A percentile compares a stretch with the other conserved stretches of the same genome.
These are phyloP conservation scores for Boletus rubroflammeus DNA, from an alignment of 768 basidiomycete genomes.

Conservation along the genomic window DNA sequence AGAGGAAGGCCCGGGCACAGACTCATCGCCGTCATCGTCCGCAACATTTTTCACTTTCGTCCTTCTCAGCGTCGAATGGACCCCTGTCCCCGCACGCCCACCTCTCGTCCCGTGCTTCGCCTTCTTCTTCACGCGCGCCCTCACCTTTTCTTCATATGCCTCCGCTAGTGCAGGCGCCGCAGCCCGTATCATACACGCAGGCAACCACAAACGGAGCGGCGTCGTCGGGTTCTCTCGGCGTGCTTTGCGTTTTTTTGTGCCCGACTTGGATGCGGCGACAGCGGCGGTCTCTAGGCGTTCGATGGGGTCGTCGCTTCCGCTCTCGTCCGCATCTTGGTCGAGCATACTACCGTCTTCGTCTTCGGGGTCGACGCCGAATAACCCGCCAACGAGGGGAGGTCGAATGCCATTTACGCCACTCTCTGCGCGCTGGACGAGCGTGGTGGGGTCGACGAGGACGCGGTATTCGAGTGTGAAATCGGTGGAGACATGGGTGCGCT, in stretches of 20 bases:
- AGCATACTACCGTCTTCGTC: constrained; percentile 39
- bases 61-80: not conserved
- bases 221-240: constrained; percentile 41
- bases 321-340: constrained; percentile 36
- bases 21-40: not conserved
- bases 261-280: constrained; percentile 15
- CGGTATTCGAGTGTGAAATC: constrained; percentile 76
- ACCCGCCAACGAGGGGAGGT: constrained; percentile 37
- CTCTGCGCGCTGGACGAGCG: constrained; percentile 62
- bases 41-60: not conserved
- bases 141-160: constrained; percentile 56
- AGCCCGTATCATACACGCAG: constrained; percentile 69
- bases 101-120: constrained; percentile 23
- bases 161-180: constrained; percentile 65
- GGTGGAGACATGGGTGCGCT: constrained; percentile 65
- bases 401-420: constrained; percentile 65
- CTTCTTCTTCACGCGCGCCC: constrained; percentile 46
- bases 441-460: constrained; percentile 65
- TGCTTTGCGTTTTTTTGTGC: constrained; percentile 22
- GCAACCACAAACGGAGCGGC: constrained; percentile 74
- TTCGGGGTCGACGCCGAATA: constrained; percentile 41
- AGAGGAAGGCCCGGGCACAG: constrained; percentile 1
- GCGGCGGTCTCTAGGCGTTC: constrained; percentile 28
- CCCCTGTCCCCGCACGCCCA: not conserved
- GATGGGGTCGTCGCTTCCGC: constrained; percentile 38